Base-by-base conservation (phyloP, 2,329 filamentous ascomycete species). In the Aspergillus sp. region DNA sequence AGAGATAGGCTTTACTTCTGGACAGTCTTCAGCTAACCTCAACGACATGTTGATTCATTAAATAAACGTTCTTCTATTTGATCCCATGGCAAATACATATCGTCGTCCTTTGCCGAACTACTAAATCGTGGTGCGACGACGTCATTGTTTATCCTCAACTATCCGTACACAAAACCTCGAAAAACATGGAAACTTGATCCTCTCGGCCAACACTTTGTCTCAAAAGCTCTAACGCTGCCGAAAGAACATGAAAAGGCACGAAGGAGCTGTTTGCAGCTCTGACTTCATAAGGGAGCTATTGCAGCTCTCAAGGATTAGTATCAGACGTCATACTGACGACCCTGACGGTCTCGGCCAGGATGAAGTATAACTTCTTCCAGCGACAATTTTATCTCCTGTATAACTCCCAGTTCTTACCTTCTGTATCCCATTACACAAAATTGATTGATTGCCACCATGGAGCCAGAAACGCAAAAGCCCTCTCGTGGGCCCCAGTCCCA, bases 401-500 rank as follows among this genome's bases (percentile, higher is more conserved):
- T 9, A 31, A 31, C 27, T 31, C 3, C 4, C 27, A 31, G 4
- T 31, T 11, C 27, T 31, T 31, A 9, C 8, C 8, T 31, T 40
- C 15, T 41, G 19, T 19, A 14, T 39, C 17, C 17, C 35, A 37
- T 21, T 25, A 33, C n/a, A 21, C 11, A 33, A 11, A 31, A 5
- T 51, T 25, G 15, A 52, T 17, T 4, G 19, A 46, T 21, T 25
- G 9, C 3, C 41, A 47, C 8, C 49, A 66, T 66, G 64, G 48
- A 66, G 31, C 44, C 55, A 14, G 44, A 64, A 49, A 64, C 61
- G 8, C 56, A 64, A 43, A 59, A 55, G 33, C 40, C 51, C 8
- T 51, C 56, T 6, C 53, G 51, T 5, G 60, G 58, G 17, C 47
- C 62, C n/a, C 62, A 69, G 47, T 70, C 70, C 15, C 72, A 74